Base-by-base conservation (phyloP, 1,284 basidiomycete genomes). In the Ceratobasidium theobromae region DNA sequence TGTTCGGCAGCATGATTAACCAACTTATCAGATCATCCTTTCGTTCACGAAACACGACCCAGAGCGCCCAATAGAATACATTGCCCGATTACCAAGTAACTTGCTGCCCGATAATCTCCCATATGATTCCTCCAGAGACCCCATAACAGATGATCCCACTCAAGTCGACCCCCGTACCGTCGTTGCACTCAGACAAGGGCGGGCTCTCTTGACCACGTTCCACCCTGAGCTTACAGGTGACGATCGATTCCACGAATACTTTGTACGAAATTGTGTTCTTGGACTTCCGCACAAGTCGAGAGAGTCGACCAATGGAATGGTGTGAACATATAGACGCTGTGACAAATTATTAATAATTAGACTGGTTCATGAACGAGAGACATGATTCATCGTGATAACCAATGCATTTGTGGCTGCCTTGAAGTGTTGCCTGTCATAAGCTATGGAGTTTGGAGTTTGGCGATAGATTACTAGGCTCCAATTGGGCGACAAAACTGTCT, bases 211-310 rank as follows among this genome's bases (percentile, higher is more conserved):
- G 30, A 96, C 95, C 1, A 92, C 88, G 1, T 98, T 98, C 79
- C 96, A 98, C 74, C 96, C 96, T 0, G 96, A 98, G 77, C 79
- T 98, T 48, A 96, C 92, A 16, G 82, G 82, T 40, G 96, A 99
- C 75, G 79, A 84, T 66, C 84, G 96, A 35, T 90, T 98, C 73
- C 95, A 98, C 75, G 88, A 95, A 70, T 93, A 89, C 73, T 95
- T 93, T 72, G 79, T 94, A 33, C 79, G 79, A 60, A 79, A 85
- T 18, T 70, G 65, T 43, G 69, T 70, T 18, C 14, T 65, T 4
- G 62, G 57, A 49, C 25, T 48, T 32, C 46, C 3, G 32, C 28
- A 9, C 18, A 45, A 23, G 27, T 6, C 27, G 23, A 28, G 40
- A 57, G 35, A 6, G 35, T n/a, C n/a, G n/a, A n/a, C n/a, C n/a